Conservation (phyloP, 2,329 filamentous ascomycete genomes). For the Cladobotryum mycophilum region DNA sequence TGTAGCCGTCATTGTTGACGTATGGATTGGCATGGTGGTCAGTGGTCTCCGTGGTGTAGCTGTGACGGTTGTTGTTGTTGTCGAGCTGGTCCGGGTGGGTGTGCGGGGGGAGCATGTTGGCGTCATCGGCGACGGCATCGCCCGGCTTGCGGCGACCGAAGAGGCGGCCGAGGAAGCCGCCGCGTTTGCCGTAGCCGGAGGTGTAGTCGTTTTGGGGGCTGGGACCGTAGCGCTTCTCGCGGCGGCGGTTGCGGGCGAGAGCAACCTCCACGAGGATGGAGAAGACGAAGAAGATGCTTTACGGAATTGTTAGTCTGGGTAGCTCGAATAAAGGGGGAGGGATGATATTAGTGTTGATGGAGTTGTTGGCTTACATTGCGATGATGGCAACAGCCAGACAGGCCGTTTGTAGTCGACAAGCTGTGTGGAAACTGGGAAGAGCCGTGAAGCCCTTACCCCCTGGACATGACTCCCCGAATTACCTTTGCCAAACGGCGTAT, state of each 20-base stretch:
- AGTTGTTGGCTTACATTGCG: conserved; percentile 50
- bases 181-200: conserved; percentile 35
- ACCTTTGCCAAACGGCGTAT: conserved; percentile 64
- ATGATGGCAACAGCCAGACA: conserved; percentile 73
- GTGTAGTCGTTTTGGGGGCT: conserved; percentile 51
- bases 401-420: conserved; percentile 72
- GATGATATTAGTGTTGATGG: not conserved
- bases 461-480: conserved; percentile 44
- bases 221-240: conserved; percentile 65
- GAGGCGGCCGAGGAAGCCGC: conserved; percentile 29
- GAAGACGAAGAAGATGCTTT: conserved; percentile 66
- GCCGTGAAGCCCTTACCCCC: conserved; percentile 39
- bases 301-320: not conserved
- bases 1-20: conserved; percentile 22
- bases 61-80: conserved; percentile 28
- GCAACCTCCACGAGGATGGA: conserved; percentile 63
- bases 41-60: conserved; percentile 34
- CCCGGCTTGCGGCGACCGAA: conserved; percentile 25
- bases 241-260: conserved; percentile 64
- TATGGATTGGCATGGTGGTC: conserved; percentile 22
- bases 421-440: conserved; percentile 42
- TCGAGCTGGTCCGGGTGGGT: conserved; percentile 35
- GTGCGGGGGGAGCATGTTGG: conserved; percentile 33
- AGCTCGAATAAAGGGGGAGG: not conserved
- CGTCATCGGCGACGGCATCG: conserved; percentile 16